Percentiles rank a stretch among this genome's conserved stretches.
Evolutionary conservation across 2,329 filamentous ascomycete species (phyloP).

Genomic region (Ascochyta rabiei): DNA sequence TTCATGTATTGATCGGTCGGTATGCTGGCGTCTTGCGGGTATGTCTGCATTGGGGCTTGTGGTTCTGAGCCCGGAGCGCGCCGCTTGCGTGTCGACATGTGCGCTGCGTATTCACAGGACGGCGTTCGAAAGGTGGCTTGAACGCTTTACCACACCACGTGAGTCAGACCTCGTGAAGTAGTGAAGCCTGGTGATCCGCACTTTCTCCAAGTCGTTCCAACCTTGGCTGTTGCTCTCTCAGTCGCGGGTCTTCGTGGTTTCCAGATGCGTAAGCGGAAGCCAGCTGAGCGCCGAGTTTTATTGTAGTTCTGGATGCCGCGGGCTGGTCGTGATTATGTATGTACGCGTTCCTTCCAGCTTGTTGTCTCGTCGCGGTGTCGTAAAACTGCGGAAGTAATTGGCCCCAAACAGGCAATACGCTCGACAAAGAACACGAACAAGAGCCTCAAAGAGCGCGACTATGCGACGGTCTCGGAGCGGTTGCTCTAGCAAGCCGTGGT

Average conservation of each 20-base stretch:
- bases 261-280: not conserved
- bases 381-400: slow-evolving; percentile 19
- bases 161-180: slow-evolving; percentile 10
- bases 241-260: not conserved
- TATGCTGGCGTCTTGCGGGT: slow-evolving; percentile 54
- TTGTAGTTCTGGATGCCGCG: not conserved
- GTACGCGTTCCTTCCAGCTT: slow-evolving; percentile 19
- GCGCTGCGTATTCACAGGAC: slow-evolving; percentile 2
- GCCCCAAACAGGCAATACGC: slow-evolving; percentile 20
- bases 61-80: slow-evolving; percentile 74
- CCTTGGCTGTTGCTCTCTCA: slow-evolving; percentile 7
- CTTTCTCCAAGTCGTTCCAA: not conserved
- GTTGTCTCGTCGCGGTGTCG: slow-evolving; percentile 21
- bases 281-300: not conserved
- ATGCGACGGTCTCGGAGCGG: not conserved
- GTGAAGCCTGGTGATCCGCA: not conserved
- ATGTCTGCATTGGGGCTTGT: slow-evolving; percentile 59
- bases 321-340: slow-evolving; percentile 20
- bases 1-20: slow-evolving; percentile 43
- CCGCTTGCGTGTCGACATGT: slow-evolving; percentile 66
- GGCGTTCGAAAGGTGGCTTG: not conserved
- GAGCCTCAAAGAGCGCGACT: slow-evolving; percentile 1
- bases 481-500: slow-evolving; percentile 2
- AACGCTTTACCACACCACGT: not conserved
- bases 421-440: slow-evolving; percentile 23